Conservation (phyloP, 1,139 yeast species). For the Hemisphaericaspora lyxosophila region DNA sequence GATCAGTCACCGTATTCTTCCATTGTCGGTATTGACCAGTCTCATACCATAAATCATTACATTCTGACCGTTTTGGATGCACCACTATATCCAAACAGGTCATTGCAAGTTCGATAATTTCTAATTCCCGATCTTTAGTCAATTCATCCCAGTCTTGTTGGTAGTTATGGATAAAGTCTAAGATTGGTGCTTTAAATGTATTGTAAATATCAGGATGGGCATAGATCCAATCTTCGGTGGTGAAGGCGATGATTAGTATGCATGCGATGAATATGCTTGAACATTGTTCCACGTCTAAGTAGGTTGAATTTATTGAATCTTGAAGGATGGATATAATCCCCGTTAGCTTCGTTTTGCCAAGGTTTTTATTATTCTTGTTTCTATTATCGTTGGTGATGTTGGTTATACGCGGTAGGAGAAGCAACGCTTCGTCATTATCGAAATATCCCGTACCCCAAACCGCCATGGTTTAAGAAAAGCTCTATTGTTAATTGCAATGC, state of each 20-base stretch:
- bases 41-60: constrained; percentile 1
- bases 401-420: background rate
- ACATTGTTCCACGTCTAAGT: background rate
- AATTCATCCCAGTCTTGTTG: constrained; percentile 1
- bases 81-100: background rate
- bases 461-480: background rate
- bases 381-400: background rate
- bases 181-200: background rate
- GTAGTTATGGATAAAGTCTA: background rate
- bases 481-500: too few relatives aligned
- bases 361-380: background rate
- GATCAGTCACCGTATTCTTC: background rate
- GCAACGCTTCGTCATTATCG: background rate
- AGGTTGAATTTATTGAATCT: background rate
- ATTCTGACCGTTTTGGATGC: background rate
- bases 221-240: background rate
- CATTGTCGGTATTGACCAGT: background rate
- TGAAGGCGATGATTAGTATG: background rate
- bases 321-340: background rate
- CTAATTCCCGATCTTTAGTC: background rate
- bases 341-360: too few relatives aligned
- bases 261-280: background rate
- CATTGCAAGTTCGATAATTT: background rate
- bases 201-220: constrained; percentile 1
- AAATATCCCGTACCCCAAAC: constrained; percentile 3